These are phyloP conservation scores for Solanum raphanifolium DNA, from an alignment of 257 asterid species.

Conservation along the genomic window DNA sequence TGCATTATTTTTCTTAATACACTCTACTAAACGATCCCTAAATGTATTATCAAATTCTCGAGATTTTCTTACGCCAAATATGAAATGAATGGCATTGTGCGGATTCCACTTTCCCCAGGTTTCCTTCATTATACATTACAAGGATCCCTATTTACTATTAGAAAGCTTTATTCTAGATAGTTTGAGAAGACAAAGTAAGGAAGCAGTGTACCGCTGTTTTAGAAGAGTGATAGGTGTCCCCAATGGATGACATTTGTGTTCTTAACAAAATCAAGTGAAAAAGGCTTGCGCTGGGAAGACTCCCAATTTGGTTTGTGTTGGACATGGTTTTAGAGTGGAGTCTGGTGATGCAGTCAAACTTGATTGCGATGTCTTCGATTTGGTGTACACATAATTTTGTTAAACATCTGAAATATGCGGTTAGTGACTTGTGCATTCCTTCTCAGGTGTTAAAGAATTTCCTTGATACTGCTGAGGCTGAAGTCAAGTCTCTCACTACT, in stretches of 20 bases:
- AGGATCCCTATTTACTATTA: neutral
- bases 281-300: neutral
- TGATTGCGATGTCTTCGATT: neutral
- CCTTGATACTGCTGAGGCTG: slow-evolving; percentile 87
- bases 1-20: neutral
- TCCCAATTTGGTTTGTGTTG: neutral
- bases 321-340: neutral
- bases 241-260: neutral
- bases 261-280: neutral
- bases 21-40: neutral
- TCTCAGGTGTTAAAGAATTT: slow-evolving; percentile 74
- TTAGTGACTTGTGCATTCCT: slow-evolving; percentile 11
- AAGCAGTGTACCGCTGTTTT: neutral
- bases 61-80: neutral
- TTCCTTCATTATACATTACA: neutral
- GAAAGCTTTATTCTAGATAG: neutral
- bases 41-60: neutral
- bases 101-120: neutral
- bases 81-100: neutral
- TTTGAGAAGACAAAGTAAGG: neutral
- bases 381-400: neutral
- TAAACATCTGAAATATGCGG: neutral
- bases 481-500: slow-evolving; percentile 83
- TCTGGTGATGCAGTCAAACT: neutral
- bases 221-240: neutral